Percentiles rank a stretch among this genome's conserved stretches.
Evolutionary conservation across 106 monocot species (phyloP).

Genomic region (Phalaenopsis aphrodite): DNA sequence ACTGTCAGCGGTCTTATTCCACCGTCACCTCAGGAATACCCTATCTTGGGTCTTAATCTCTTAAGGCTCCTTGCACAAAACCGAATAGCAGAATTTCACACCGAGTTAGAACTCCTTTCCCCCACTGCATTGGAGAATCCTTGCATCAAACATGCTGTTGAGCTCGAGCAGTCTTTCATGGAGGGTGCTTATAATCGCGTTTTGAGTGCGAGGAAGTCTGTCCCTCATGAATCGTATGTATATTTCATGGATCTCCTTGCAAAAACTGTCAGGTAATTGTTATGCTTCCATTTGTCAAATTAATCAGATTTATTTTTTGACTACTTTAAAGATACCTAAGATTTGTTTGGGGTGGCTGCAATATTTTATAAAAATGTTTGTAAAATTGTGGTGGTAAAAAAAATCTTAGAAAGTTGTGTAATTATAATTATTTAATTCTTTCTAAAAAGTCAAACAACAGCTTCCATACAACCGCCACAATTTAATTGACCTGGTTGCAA

Average conservation of each 20-base stretch:
- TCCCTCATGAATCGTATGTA: conserved; percentile 92
- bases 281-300: no score
- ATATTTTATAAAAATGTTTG: no score
- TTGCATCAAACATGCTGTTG: conserved; percentile 90
- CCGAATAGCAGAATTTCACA: conserved; percentile 96
- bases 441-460: no score
- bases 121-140: conserved; percentile 66
- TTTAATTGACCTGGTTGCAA: no score
- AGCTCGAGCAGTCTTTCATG: conserved; percentile 95
- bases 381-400: no score
- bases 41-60: conserved; percentile 90
- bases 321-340: no score
- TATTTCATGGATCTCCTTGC: conserved; percentile 99
- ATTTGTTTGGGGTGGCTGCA: no score
- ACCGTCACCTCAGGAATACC: conserved; percentile 75
- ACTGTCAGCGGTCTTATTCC: conserved; percentile 51
- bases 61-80: conserved; percentile 91
- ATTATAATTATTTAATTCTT: background rate
- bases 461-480: no score
- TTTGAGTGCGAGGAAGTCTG: conserved; percentile 64
- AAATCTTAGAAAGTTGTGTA: background rate
- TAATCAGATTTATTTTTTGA: no score
- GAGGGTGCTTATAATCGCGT: conserved; percentile 95
- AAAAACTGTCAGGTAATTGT: conserved; percentile 74
- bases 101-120: conserved; percentile 79